A percentile compares a stretch with the other conserved stretches of the same genome.
Evolutionary conservation across 179 eudicot genomes (phyloP).

Genomic region (Corrigiola litoralis): DNA sequence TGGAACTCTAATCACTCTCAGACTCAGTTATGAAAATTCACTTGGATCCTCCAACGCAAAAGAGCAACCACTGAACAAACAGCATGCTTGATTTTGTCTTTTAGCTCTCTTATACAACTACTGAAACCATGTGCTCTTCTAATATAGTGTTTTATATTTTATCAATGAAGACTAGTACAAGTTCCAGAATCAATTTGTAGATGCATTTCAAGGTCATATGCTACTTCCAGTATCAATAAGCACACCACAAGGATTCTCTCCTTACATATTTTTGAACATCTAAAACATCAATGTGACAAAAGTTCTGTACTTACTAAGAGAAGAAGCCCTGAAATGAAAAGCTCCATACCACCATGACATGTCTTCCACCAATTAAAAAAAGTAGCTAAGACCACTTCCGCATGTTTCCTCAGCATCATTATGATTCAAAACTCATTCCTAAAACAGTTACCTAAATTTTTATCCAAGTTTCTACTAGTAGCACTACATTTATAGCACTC

Average conservation of each 20-base stretch:
- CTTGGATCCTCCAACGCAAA: too few relatives aligned
- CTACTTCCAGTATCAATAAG: not conserved
- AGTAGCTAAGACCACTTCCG: slow-evolving; percentile 19
- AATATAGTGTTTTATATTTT: not conserved
- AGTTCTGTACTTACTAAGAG: slow-evolving; percentile 6
- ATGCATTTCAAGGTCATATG: not conserved
- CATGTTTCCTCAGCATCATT: slow-evolving; percentile 24
- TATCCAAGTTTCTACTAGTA: slow-evolving; percentile 26
- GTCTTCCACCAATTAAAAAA: slow-evolving; percentile 31
- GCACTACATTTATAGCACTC: slow-evolving; percentile 15
- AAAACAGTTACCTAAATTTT: slow-evolving; percentile 16
- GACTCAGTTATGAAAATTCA: too few relatives aligned
- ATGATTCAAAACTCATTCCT: slow-evolving; percentile 22
- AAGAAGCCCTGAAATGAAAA: slow-evolving; percentile 25
- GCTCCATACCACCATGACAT: slow-evolving; percentile 25
- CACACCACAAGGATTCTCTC: not conserved
- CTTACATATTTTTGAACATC: slow-evolving; percentile 1
- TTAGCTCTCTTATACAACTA: not conserved
- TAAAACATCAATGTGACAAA: slow-evolving; percentile 11
- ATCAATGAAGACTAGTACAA: not conserved
- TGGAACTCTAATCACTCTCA: too few relatives aligned
- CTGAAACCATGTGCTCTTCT: not conserved
- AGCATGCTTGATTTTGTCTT: not conserved
- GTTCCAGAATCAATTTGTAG: not conserved
- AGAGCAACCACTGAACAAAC: too few relatives aligned